phyloP scores from a whole-genome alignment of 2,329 filamentous ascomycete species.

The Diaporthe destruens region DNA sequence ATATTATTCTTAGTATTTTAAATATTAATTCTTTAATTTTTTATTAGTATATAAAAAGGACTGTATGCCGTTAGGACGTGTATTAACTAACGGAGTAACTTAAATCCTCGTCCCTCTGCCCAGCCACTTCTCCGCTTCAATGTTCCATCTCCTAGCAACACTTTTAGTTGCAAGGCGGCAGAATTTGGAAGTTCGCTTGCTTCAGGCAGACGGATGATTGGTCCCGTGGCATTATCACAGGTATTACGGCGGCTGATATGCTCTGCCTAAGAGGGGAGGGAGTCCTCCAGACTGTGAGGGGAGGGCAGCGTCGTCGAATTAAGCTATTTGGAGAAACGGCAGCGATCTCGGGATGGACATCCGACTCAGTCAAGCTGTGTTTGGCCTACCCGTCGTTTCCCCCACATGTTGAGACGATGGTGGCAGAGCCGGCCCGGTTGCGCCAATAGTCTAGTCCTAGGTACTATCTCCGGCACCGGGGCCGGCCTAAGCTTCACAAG shows the following conservation, averaged over 20 bases:
- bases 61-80: too few species aligned
- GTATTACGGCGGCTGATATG: not conserved
- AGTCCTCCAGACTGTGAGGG: not conserved
- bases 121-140: too few species aligned
- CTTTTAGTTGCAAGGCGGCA: not conserved
- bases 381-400: not conserved
- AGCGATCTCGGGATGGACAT: slow-evolving; percentile 12
- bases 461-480: slow-evolving; percentile 24
- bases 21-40: too few species aligned
- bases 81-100: too few species aligned
- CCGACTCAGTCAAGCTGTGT: not conserved
- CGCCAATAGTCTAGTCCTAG: not conserved
- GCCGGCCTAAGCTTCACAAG: not conserved
- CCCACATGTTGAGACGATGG: slow-evolving; percentile 16
- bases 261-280: not conserved
- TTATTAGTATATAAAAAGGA: too few species aligned
- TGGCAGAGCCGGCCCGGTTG: slow-evolving; percentile 14
- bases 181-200: too few species aligned
- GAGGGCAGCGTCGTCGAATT: slow-evolving; percentile 29
- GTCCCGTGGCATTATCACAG: not conserved
- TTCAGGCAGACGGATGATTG: not conserved
- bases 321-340: slow-evolving; percentile 29
- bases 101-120: too few species aligned
- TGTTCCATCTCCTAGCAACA: too few species aligned
- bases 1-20: too few species aligned